Base-by-base conservation (phyloP, 768 basidiomycete species). In the Tylopilus intermedius region DNA sequence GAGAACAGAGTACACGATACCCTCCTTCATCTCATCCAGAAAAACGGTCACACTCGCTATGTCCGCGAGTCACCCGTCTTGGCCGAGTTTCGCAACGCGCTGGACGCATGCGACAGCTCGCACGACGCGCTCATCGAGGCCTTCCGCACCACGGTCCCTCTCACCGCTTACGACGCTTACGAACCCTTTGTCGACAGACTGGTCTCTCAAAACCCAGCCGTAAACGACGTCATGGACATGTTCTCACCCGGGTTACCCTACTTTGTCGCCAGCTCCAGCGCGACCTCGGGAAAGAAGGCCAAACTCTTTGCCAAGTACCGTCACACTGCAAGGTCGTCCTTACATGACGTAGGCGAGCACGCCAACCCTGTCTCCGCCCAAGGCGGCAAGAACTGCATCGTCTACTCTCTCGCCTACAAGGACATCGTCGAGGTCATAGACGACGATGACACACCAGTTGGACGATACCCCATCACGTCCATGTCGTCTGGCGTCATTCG, bases 281-380 rank as follows among this genome's bases (percentile, higher is more conserved):
- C 45, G 8, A 66, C 64, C 26, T 63, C 59, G 21, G 39, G 62
- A 4, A 58, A 49, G 27, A 52, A 51, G 9, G 10, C 59, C 1
- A 65, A 63, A 26, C 43, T 50, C 35, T 63, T 63, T 9, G 56
- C 63, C 18, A 61, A 55, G 41, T 65, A 66, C 27, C 58, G 18
- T 18, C 18, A 18, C 18, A 58, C 26, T 2, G 14, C 40, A 4
- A 37, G 51, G 30, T 47, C 49, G 1, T 60, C 58, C 1, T 29
- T 45, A 14, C 42, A 63, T 14, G 54, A 43, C 33, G 61, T 62
- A 2, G 53, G 57, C 35, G 45, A 54, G 21, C 47, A 51, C 15
- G 56, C 61, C 1, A 58, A 59, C 24, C 56, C 60, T 1, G 42
- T 49, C 24, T 55, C 55, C 18, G 6, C 51, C n/a, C 8, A 35